Evolutionary conservation across 306 rosid species (phyloP).

Genomic region (Vigna reflexopilosa): DNA sequence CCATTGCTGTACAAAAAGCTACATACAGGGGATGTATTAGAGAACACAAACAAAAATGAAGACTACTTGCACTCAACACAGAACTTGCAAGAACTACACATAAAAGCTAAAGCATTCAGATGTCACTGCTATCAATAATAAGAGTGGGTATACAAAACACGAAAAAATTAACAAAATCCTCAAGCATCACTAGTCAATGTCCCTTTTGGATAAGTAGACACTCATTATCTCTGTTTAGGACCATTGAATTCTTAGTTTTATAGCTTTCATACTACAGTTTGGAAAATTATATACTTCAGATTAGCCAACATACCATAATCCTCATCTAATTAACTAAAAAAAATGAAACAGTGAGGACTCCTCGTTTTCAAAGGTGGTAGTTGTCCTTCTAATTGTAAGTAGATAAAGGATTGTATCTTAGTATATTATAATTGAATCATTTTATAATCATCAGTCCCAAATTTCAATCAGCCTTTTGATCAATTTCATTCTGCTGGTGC

Average conservation of each 20-base stretch:
- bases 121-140: neutral
- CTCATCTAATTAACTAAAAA: neutral
- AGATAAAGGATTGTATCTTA: slow-evolving; percentile 7
- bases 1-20: neutral
- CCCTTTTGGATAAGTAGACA: slow-evolving; percentile 8
- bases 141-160: neutral
- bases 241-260: neutral
- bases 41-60: slow-evolving; percentile 2
- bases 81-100: neutral
- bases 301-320: slow-evolving; percentile 8
- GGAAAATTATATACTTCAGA: neutral
- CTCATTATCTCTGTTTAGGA: slow-evolving; percentile 3
- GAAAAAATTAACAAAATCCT: neutral
- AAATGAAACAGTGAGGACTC: neutral
- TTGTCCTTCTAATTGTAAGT: slow-evolving; percentile 4
- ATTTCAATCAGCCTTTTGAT: slow-evolving; percentile 10
- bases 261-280: neutral
- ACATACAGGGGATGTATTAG: too few species aligned
- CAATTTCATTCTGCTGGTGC: slow-evolving; percentile 16
- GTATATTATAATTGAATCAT: neutral
- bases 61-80: slow-evolving; percentile 1
- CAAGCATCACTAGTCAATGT: slow-evolving; percentile 17
- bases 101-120: neutral
- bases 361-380: neutral
- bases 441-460: slow-evolving; percentile 17